phyloP scores from a whole-genome alignment of 139 green algal species.

The Coccomyxa sp. region DNA sequence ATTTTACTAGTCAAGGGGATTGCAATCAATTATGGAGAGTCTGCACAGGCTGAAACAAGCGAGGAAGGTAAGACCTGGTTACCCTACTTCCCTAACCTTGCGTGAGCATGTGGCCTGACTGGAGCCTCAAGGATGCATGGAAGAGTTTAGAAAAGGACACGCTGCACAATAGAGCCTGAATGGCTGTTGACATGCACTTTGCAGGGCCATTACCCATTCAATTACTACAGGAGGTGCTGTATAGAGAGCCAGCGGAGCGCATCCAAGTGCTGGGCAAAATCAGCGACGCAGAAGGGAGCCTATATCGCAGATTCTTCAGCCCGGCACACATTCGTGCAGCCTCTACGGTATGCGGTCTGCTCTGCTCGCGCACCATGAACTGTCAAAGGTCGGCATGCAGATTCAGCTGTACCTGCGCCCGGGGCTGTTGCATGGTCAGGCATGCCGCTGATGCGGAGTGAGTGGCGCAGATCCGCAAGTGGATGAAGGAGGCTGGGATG shows the following conservation, averaged over 20 bases:
- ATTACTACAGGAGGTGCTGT: not conserved
- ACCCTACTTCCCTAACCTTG: too few relatives aligned
- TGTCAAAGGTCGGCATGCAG: not conserved
- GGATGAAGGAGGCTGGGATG: constrained; percentile 78
- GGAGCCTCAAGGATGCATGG: too few relatives aligned
- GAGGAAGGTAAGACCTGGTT: too few relatives aligned
- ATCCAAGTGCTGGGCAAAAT: constrained; percentile 29
- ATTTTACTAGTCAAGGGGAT: too few relatives aligned
- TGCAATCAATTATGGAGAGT: too few relatives aligned
- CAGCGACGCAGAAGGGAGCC: constrained; percentile 46
- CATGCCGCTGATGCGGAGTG: not conserved
- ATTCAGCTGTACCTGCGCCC: not conserved
- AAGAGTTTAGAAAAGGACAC: too few relatives aligned
- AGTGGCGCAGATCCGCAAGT: constrained; percentile 33
- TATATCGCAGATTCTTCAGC: constrained; percentile 66
- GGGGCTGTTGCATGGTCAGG: not conserved
- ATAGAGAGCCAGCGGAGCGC: not conserved
- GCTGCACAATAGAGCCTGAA: too few relatives aligned
- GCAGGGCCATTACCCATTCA: not conserved
- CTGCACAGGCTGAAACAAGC: too few relatives aligned
- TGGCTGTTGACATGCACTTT: not conserved
- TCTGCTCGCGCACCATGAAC: too few relatives aligned
- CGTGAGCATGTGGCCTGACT: too few relatives aligned
- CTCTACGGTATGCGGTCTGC: constrained; percentile 17
- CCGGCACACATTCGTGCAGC: constrained; percentile 43